These are phyloP conservation scores for Septoria linicola DNA, from an alignment of 2,329 filamentous ascomycete species.

Conservation along the genomic window DNA sequence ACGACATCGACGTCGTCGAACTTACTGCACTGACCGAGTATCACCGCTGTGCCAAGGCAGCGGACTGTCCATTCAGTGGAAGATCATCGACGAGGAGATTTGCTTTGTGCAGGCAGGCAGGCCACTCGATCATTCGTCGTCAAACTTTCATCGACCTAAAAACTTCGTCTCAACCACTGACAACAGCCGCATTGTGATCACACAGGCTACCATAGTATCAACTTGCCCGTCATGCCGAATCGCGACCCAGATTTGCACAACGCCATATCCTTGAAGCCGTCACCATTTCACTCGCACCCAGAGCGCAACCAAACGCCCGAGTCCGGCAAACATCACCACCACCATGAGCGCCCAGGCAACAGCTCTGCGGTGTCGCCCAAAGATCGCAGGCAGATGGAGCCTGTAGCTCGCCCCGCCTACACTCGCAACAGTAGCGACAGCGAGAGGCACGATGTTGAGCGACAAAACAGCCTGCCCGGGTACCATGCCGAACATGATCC, in stretches of 20 bases:
- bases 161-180: background rate
- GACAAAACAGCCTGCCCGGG: constrained; percentile 53
- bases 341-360: constrained; percentile 24
- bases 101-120: no score
- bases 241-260: constrained; percentile 49
- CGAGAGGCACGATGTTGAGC: constrained; percentile 43
- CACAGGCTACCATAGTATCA: background rate
- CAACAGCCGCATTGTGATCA: background rate
- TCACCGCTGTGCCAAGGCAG: background rate
- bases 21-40: background rate
- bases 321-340: constrained; percentile 26
- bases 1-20: background rate
- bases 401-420: constrained; percentile 36
- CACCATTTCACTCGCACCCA: constrained; percentile 43
- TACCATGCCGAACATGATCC: constrained; percentile 71
- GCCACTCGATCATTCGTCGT: no score
- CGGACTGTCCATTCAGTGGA: no score
- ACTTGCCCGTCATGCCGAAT: constrained; percentile 21
- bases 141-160: no score
- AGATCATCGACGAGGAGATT: no score
- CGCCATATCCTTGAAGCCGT: constrained; percentile 50
- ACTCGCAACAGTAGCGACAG: constrained; percentile 33
- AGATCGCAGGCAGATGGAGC: constrained; percentile 34
- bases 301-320: constrained; percentile 30
- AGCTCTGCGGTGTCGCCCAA: constrained; percentile 26